phyloP scores from a whole-genome alignment of 306 rosid species.

The Luffa acutangula region DNA sequence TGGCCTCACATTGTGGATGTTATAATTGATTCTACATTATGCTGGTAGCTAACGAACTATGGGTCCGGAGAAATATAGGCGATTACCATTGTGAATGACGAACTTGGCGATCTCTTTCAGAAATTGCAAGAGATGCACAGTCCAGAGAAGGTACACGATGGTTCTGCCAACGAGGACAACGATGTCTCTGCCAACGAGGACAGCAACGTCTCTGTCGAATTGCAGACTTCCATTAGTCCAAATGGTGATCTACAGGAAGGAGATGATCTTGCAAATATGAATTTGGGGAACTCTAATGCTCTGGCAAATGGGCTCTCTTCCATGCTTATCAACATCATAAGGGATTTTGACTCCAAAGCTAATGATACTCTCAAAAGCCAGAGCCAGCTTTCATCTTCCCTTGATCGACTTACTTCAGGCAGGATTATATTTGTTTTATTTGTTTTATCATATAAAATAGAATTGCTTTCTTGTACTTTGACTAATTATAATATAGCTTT shows the following conservation, averaged over 20 bases:
- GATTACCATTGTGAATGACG: neutral
- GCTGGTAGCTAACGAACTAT: neutral
- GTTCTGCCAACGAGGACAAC: neutral
- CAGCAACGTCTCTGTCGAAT: neutral
- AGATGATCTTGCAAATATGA: neutral
- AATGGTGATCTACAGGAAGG: conserved; percentile 1
- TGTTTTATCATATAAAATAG: neutral
- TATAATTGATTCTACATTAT: neutral
- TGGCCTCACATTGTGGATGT: neutral
- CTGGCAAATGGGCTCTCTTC: conserved; percentile 9
- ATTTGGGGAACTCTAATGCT: neutral
- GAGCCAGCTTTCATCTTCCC: conserved; percentile 9
- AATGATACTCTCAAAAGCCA: conserved; percentile 11
- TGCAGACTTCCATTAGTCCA: neutral
- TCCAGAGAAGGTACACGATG: neutral
- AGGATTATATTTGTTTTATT: neutral
- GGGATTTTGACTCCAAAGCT: conserved; percentile 13
- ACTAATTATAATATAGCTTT: neutral
- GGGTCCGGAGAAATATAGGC: neutral
- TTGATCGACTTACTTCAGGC: conserved; percentile 9
- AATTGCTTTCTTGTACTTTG: neutral
- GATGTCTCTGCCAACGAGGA: neutral
- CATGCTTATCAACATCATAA: conserved; percentile 4
- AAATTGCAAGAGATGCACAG: neutral
- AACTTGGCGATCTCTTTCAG: neutral